A percentile compares a stretch with the other conserved stretches of the same genome.
phyloP scores from a whole-genome alignment of 2,329 filamentous ascomycete genomes.

The Emericellopsis cladophorae region DNA sequence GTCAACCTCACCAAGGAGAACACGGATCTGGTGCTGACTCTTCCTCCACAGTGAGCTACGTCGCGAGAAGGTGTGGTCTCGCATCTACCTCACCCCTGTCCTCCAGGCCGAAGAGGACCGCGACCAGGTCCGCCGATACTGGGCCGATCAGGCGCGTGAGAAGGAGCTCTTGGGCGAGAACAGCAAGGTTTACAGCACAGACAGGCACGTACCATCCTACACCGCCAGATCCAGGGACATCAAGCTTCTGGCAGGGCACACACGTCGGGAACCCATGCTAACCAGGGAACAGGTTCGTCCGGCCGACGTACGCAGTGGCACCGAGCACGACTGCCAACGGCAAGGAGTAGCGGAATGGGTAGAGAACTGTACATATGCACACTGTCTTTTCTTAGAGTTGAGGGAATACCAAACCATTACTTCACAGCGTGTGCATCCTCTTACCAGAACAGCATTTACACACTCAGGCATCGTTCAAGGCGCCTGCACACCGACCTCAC shows the following conservation, averaged over 20 bases:
- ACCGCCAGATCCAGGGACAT: not conserved
- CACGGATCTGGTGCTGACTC: not conserved
- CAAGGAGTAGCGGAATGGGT: not conserved
- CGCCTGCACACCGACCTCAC: not conserved
- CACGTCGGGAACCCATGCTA: not conserved
- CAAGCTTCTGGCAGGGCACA: too few species aligned
- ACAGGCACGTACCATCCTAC: conserved; percentile 48
- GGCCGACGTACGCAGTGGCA: conserved; percentile 65
- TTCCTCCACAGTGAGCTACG: conserved; percentile 60
- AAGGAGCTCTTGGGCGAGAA: conserved; percentile 79
- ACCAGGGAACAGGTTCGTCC: conserved; percentile 50
- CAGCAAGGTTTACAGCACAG: conserved; percentile 75
- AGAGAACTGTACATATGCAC: conserved; percentile 1
- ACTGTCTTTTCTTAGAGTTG: too few species aligned
- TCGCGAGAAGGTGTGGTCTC: conserved; percentile 96
- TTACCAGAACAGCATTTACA: too few species aligned
- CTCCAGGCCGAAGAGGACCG: conserved; percentile 95
- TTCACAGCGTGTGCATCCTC: too few species aligned
- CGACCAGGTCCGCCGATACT: conserved; percentile 77
- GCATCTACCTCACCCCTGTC: conserved; percentile 86
- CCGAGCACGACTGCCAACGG: conserved; percentile 25
- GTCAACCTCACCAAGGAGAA: conserved; percentile 15
- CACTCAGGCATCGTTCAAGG: not conserved
- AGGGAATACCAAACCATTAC: too few species aligned
- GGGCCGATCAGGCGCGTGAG: conserved; percentile 80